Conservation (phyloP, 805 yeast genomes). For the Cyberlindnera nakhonratchasimensis region DNA sequence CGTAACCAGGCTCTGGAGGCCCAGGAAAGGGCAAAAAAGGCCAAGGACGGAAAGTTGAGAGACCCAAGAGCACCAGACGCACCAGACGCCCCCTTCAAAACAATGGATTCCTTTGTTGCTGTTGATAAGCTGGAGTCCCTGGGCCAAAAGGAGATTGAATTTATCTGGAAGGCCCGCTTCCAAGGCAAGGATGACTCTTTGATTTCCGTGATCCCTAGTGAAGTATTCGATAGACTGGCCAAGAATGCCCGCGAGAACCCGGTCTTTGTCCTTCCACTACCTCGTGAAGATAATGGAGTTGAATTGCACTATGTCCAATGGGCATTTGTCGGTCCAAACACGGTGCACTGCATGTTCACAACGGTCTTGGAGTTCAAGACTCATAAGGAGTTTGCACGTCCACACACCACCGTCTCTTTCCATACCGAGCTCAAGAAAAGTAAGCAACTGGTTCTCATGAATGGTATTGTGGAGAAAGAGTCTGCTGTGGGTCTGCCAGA, state of each 20-base stretch:
- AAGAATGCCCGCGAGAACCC: slow-evolving; percentile 71
- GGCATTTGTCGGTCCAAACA: slow-evolving; percentile 79
- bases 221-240: slow-evolving; percentile 60
- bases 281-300: slow-evolving; percentile 51
- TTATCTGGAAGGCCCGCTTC: slow-evolving; percentile 88
- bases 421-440: slow-evolving; percentile 68
- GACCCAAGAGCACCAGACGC: slow-evolving; percentile 38
- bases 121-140: slow-evolving; percentile 59
- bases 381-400: slow-evolving; percentile 88
- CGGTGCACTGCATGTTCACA: slow-evolving; percentile 87
- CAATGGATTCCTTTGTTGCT: slow-evolving; percentile 67
- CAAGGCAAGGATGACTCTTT: slow-evolving; percentile 53
- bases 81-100: slow-evolving; percentile 58
- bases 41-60: slow-evolving; percentile 26
- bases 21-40: slow-evolving; percentile 19
- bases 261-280: slow-evolving; percentile 85
- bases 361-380: slow-evolving; percentile 88
- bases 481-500: slow-evolving; percentile 65
- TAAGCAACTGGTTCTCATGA: slow-evolving; percentile 74
- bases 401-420: slow-evolving; percentile 87
- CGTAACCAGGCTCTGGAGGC: slow-evolving; percentile 31
- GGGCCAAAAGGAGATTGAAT: slow-evolving; percentile 61
- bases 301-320: slow-evolving; percentile 95
- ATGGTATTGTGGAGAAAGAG: slow-evolving; percentile 76
- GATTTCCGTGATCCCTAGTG: slow-evolving; percentile 58